Percentiles rank a stretch among this genome's conserved stretches.
phyloP scores from a whole-genome alignment of 2,329 filamentous ascomycete species.

The Xylariaceae sp. region DNA sequence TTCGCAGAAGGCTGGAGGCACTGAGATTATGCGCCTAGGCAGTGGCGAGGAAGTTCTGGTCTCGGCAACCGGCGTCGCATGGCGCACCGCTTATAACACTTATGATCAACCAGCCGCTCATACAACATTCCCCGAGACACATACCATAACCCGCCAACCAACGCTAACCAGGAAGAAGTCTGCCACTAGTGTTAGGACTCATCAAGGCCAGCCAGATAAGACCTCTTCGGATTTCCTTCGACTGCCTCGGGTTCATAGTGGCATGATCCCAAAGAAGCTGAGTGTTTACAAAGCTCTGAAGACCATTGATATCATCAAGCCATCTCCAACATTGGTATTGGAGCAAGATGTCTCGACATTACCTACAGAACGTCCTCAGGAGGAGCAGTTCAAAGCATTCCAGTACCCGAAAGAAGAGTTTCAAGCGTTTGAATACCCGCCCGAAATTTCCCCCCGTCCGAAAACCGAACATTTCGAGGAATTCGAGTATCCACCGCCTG shows the following conservation, averaged over 20 bases:
- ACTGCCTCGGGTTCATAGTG: slow-evolving; percentile 13
- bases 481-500: no score
- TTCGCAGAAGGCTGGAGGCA: slow-evolving; percentile 23
- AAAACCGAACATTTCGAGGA: no score
- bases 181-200: background rate
- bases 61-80: slow-evolving; percentile 37
- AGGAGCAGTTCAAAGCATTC: no score
- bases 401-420: no score
- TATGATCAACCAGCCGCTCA: background rate
- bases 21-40: slow-evolving; percentile 40
- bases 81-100: slow-evolving; percentile 11
- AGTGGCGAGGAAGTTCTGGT: slow-evolving; percentile 42
- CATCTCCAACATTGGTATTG: slow-evolving; percentile 17
- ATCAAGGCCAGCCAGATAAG: slow-evolving; percentile 2
- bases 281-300: slow-evolving; percentile 13
- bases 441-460: no score
- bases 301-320: slow-evolving; percentile 15
- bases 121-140: slow-evolving; percentile 1
- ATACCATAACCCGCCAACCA: background rate
- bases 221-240: slow-evolving; percentile 1
- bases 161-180: background rate
- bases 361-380: no score
- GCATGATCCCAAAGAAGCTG: slow-evolving; percentile 13
- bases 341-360: slow-evolving; percentile 8
- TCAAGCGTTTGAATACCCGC: no score